These are phyloP conservation scores for Epichloe festucae DNA, from an alignment of 2,329 filamentous ascomycete species.

Conservation along the genomic window DNA sequence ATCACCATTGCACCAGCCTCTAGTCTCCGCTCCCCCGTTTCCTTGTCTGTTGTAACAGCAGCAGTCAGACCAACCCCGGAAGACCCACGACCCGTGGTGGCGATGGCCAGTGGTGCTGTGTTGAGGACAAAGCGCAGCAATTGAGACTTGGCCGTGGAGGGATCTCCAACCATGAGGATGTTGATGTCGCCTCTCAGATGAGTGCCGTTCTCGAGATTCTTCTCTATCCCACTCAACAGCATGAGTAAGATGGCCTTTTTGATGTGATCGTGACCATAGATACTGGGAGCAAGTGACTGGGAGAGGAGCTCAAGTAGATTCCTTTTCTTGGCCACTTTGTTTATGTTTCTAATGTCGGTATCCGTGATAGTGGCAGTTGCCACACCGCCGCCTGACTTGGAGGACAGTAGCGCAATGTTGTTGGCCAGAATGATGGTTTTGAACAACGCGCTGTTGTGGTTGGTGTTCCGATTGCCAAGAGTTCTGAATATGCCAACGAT, in stretches of 20 bases:
- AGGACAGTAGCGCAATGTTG: conserved; percentile 86
- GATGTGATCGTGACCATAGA: conserved; percentile 93
- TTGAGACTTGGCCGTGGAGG: conserved; percentile 97
- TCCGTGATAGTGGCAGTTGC: conserved; percentile 88
- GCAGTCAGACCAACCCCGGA: conserved; percentile 96
- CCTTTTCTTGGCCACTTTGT: conserved; percentile 89
- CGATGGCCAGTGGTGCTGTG: conserved; percentile 89
- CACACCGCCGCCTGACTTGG: conserved; percentile 89
- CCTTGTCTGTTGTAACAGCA: conserved; percentile 91
- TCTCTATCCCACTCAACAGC: conserved; percentile 91
- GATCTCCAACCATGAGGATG: conserved; percentile 97
- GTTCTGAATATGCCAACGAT: conserved; percentile 94
- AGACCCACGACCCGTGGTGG: conserved; percentile 90
- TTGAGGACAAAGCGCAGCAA: conserved; percentile 93
- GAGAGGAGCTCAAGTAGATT: conserved; percentile 87
- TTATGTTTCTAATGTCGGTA: conserved; percentile 96
- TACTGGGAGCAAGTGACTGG: conserved; percentile 89
- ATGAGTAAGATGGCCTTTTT: conserved; percentile 98
- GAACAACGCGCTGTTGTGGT: conserved; percentile 83
- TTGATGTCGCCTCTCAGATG: conserved; percentile 98
- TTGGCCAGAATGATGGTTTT: conserved; percentile 90
- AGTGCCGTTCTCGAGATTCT: conserved; percentile 95
- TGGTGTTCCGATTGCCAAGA: conserved; percentile 85
- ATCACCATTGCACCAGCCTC: conserved; percentile 99
- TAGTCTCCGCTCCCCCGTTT: conserved; percentile 86